phyloP scores from a whole-genome alignment of 1,139 yeast genomes.

The Debaryomycetaceae sp. region DNA sequence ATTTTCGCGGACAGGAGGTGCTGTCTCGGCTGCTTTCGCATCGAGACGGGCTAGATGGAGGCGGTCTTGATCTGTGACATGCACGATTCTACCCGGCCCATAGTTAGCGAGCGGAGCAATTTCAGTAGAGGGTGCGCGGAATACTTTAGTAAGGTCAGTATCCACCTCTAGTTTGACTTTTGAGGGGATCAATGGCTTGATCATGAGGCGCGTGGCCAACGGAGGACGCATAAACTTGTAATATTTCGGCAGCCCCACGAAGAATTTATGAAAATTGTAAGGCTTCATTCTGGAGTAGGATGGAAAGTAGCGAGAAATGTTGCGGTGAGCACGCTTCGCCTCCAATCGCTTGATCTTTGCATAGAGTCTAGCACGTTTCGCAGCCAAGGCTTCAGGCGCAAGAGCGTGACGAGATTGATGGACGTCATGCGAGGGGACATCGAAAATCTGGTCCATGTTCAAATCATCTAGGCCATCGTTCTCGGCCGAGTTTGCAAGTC shows the following conservation, averaged over 20 bases:
- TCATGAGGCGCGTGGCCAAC: conserved; percentile 21
- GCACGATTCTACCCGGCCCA: conserved; percentile 4
- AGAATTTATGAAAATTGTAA: conserved; percentile 56
- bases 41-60: conserved; percentile 20
- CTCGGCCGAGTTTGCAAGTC: conserved; percentile 17
- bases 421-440: conserved; percentile 1
- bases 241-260: conserved; percentile 51
- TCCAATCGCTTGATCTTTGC: conserved; percentile 23
- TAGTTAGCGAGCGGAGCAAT: conserved; percentile 1
- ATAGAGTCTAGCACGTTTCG: conserved; percentile 16
- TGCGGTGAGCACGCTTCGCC: conserved; percentile 19
- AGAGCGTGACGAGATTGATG: conserved; percentile 10
- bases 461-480: conserved; percentile 33
- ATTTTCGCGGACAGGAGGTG: conserved; percentile 13
- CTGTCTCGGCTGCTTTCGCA: conserved; percentile 10
- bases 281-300: conserved; percentile 45
- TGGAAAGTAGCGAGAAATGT: conserved; percentile 48
- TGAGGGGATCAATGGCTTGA: conserved; percentile 54
- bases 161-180: conserved; percentile 39
- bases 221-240: conserved; percentile 44
- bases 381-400: conserved; percentile 10
- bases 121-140: conserved; percentile 16
- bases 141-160: conserved; percentile 33
- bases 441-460: conserved; percentile 27
- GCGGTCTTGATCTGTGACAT: conserved; percentile 23